Percentiles rank a stretch among this genome's conserved stretches.
phyloP scores from a whole-genome alignment of 208 protist species.

The Trypanosoma caninum region DNA sequence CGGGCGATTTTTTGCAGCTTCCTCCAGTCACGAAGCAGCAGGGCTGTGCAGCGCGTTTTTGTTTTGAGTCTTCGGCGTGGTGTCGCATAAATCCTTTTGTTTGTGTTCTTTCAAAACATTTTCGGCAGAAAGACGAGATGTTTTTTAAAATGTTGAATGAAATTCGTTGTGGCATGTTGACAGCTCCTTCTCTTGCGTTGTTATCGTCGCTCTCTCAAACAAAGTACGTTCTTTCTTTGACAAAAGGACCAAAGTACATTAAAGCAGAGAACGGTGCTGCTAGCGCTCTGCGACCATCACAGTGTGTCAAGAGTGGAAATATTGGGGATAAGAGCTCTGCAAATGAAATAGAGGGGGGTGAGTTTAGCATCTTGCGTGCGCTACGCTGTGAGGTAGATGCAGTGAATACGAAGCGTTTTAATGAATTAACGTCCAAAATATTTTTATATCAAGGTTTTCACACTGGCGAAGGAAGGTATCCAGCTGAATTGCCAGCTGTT shows the following conservation, averaged over 20 bases:
- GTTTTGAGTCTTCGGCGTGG: conserved; percentile 80
- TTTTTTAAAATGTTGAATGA: conserved; percentile 79
- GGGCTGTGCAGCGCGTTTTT: conserved; percentile 30
- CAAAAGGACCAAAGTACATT: not conserved
- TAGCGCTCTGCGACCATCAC: not conserved
- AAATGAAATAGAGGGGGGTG: conserved; percentile 33
- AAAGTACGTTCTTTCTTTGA: conserved; percentile 33
- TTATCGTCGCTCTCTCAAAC: conserved; percentile 32
- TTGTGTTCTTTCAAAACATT: conserved; percentile 58
- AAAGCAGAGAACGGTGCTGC: not conserved
- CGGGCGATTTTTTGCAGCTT: conserved; percentile 92
- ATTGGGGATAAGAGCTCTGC: conserved; percentile 19
- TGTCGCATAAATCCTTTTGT: conserved; percentile 46
- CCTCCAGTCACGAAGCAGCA: conserved; percentile 53
- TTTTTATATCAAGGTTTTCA: conserved; percentile 48
- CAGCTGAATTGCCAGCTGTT: conserved; percentile 25
- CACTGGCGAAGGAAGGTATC: conserved; percentile 40
- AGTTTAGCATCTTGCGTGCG: conserved; percentile 72
- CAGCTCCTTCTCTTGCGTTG: conserved; percentile 29
- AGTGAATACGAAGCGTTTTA: conserved; percentile 61
- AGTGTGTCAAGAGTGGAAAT: not conserved
- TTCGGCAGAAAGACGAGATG: conserved; percentile 54
- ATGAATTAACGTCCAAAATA: conserved; percentile 42
- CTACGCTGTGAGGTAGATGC: conserved; percentile 49
- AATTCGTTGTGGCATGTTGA: conserved; percentile 58